phyloP scores from a whole-genome alignment of 164 flowering plant genomes.

The Macadamia integrifolia region DNA sequence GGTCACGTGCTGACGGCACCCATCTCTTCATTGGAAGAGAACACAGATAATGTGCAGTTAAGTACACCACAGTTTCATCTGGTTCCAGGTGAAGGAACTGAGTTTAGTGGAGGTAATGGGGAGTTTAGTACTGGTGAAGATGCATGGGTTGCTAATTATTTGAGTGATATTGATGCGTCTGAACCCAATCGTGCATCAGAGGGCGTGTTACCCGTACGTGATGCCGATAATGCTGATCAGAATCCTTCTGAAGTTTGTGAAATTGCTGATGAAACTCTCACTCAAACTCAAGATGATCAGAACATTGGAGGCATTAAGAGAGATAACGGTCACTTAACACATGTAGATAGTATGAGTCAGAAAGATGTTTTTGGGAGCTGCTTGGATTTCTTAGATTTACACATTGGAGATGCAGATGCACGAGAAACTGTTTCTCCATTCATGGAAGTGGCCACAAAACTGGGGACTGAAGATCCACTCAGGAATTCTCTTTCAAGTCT shows the following conservation, averaged over 20 bases:
- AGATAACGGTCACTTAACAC: slow-evolving; percentile 22
- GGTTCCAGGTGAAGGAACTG: slow-evolving; percentile 69
- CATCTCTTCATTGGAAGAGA: slow-evolving; percentile 45
- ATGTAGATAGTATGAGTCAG: slow-evolving; percentile 16
- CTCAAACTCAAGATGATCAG: slow-evolving; percentile 14
- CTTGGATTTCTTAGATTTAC: slow-evolving; percentile 7
- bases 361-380: slow-evolving; percentile 62
- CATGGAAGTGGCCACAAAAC: slow-evolving; percentile 16
- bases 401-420: slow-evolving; percentile 16
- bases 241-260: slow-evolving; percentile 26
- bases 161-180: slow-evolving; percentile 32
- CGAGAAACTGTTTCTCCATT: slow-evolving; percentile 13
- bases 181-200: slow-evolving; percentile 13
- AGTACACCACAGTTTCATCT: slow-evolving; percentile 76
- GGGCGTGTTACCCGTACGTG: slow-evolving; percentile 8
- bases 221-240: neutral
- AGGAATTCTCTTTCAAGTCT: slow-evolving; percentile 20
- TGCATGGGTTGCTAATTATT: slow-evolving; percentile 44
- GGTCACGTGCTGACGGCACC: slow-evolving; percentile 90
- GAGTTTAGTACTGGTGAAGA: slow-evolving; percentile 43
- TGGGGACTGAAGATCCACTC: slow-evolving; percentile 12
- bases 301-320: slow-evolving; percentile 1
- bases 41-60: slow-evolving; percentile 47
- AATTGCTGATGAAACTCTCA: slow-evolving; percentile 20
- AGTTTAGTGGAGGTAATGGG: slow-evolving; percentile 36